phyloP scores from a whole-genome alignment of 371 early-diverging fungal genomes.

The Zopfochytrium polystomum region DNA sequence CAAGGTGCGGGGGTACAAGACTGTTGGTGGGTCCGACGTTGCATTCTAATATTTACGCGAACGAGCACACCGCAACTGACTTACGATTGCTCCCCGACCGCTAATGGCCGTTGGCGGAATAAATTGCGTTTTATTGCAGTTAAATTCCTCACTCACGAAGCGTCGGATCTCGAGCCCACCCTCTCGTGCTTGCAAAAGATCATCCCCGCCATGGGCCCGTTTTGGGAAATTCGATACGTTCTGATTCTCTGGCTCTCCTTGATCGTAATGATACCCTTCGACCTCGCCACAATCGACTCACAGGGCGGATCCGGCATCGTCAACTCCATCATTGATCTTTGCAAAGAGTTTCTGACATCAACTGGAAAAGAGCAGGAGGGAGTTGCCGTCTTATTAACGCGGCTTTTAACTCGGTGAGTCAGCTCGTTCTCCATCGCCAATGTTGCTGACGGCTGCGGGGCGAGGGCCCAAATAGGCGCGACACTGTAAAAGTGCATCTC shows the following conservation, averaged over 20 bases:
- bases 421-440: neutral
- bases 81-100: neutral
- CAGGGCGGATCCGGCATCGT: slow-evolving; percentile 3
- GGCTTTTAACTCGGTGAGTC: slow-evolving; percentile 69
- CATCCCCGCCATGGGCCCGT: slow-evolving; percentile 15
- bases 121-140: slow-evolving; percentile 46
- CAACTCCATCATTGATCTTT: slow-evolving; percentile 18
- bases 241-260: slow-evolving; percentile 83
- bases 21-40: slow-evolving; percentile 36
- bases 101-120: too few species aligned
- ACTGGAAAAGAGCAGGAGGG: slow-evolving; percentile 86
- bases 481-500: slow-evolving; percentile 45
- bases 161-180: slow-evolving; percentile 80
- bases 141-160: slow-evolving; percentile 87
- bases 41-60: neutral
- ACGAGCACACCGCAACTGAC: neutral
- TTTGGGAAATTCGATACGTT: slow-evolving; percentile 78
- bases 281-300: slow-evolving; percentile 76
- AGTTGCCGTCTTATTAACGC: slow-evolving; percentile 72
- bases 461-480: slow-evolving; percentile 5
- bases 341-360: slow-evolving; percentile 47
- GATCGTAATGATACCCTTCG: slow-evolving; percentile 90
- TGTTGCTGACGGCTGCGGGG: slow-evolving; percentile 5
- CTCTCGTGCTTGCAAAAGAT: slow-evolving; percentile 50
- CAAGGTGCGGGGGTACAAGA: slow-evolving; percentile 90